A percentile compares a stretch with the other conserved stretches of the same genome.
Conservation (phyloP, 2,329 filamentous ascomycete genomes). For the Penicillium sp. region DNA sequence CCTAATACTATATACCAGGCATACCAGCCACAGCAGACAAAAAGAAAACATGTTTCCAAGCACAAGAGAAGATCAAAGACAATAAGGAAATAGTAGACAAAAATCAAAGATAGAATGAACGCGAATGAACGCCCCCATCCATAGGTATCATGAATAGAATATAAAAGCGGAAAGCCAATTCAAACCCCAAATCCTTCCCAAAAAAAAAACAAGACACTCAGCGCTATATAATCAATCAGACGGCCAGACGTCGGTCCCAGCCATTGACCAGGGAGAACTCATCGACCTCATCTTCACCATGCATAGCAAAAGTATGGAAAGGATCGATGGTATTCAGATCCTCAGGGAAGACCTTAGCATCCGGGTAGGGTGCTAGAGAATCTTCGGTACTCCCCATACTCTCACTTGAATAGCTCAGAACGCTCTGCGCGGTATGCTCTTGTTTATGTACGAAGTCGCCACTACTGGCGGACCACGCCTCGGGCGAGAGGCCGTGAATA, state of each 20-base stretch:
- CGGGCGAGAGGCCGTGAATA: constrained; percentile 39
- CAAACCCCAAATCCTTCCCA: not conserved
- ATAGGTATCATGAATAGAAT: constrained; percentile 8
- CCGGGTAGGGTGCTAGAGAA: constrained; percentile 19
- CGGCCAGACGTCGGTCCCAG: constrained; percentile 37
- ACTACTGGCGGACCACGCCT: constrained; percentile 40
- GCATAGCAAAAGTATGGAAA: constrained; percentile 40
- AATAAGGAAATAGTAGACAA: not conserved
- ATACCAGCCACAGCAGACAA: not conserved
- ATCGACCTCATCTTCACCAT: constrained; percentile 33
- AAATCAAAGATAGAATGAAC: not conserved
- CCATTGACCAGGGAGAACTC: constrained; percentile 32
- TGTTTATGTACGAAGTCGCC: constrained; percentile 36
- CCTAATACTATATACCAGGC: not conserved
- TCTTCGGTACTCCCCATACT: constrained; percentile 57
- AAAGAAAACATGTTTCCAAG: not conserved
- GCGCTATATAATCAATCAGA: constrained; percentile 17
- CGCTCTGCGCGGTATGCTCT: constrained; percentile 48
- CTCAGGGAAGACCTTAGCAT: constrained; percentile 26
- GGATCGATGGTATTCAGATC: constrained; percentile 34
- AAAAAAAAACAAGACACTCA: not conserved
- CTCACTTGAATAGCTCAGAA: constrained; percentile 60
- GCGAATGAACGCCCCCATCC: not conserved
- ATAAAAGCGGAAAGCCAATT: not conserved
- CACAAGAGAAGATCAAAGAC: not conserved